Base-by-base conservation (phyloP, 331 rosid species). In the Spiraea crenata region DNA sequence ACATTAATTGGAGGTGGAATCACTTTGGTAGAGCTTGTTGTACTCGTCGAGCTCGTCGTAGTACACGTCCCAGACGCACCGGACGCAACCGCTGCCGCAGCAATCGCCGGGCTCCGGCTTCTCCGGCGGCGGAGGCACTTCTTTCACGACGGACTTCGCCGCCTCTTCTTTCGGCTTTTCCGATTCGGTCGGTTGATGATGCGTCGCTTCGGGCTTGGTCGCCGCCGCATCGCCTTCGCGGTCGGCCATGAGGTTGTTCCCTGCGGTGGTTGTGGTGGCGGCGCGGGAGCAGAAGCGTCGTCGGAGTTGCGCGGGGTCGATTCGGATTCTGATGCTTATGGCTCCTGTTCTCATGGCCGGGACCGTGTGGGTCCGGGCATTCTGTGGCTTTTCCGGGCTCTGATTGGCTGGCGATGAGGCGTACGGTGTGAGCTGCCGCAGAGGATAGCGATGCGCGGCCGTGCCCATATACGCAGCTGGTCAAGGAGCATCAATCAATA, bases 61-160 rank as follows among this genome's bases (percentile, higher is more conserved):
- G 74, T 90, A 93, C 0, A 85, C 13, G 34, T 93, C 97, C 97
- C 98, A 93, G 20, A 93, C 95, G 80, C 98, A 93, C 1, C 92
- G 86, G 19, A 93, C 90, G 80, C 98, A 93, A 7, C 97, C 98
- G 73, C 96, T 90, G 25, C 96, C 96, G 63, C 98, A 93, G 60
- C 97, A 93, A 82, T 93, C 98, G 4, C 87, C 96, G 9, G 96
- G 84, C 48, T 85, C 79, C 38, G 97, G 98, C 81, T 90, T 93
- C 83, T 90, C 92, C 72, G 98, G 98, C 50, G 93, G 90, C 19
- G 89, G 97, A 9, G 86, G 91, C 51, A 17, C 12, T 17, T 5
- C 34, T 31, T 25, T 63, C 72, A 13, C 3, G 37, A n/a, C 55
- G 10, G 7, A 15, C 19, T 54, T 74, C 62, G 1, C 14, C 58